These are phyloP conservation scores for Paraurostyla sp. DNA, from an alignment of 73 alveolate species.

Conservation along the genomic window DNA sequence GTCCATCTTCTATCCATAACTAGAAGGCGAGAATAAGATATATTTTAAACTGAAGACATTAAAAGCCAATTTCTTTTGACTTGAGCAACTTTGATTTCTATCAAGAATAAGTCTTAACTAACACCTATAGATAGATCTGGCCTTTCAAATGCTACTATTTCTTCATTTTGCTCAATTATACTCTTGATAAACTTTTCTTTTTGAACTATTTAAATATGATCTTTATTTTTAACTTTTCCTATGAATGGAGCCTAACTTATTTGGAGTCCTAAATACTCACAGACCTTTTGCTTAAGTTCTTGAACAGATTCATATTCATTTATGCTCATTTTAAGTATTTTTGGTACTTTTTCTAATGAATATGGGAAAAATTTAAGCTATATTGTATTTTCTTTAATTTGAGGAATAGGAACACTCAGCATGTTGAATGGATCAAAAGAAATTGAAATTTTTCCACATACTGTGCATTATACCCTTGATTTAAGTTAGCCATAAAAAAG, in stretches of 20 bases:
- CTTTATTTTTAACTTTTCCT: background rate
- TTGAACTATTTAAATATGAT: background rate
- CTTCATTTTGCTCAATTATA: background rate
- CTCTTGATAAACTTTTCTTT: conserved; percentile 37
- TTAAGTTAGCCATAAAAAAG: conserved; percentile 89
- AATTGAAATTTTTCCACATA: conserved; percentile 76
- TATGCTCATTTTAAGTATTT: background rate
- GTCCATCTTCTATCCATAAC: background rate
- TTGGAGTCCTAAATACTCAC: background rate
- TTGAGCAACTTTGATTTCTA: background rate
- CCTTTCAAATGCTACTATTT: conserved; percentile 53
- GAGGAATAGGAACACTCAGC: conserved; percentile 85
- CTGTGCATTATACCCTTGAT: conserved; percentile 80
- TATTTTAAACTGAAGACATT: background rate
- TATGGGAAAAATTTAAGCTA: conserved; percentile 50
- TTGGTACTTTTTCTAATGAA: background rate
- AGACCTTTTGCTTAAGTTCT: conserved; percentile 14
- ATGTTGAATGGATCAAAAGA: conserved; percentile 89
- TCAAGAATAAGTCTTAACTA: background rate
- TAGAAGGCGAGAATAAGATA: conserved; percentile 27
- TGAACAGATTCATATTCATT: conserved; percentile 34
- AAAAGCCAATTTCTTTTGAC: background rate
- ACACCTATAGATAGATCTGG: background rate
- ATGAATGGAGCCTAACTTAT: background rate
- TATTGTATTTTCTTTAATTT: background rate